Evolutionary conservation across 352 stramenopile species (phyloP), one percentile per base, ranked within the genome.

Genomic region (Globisporangium abappressorium): DNA sequence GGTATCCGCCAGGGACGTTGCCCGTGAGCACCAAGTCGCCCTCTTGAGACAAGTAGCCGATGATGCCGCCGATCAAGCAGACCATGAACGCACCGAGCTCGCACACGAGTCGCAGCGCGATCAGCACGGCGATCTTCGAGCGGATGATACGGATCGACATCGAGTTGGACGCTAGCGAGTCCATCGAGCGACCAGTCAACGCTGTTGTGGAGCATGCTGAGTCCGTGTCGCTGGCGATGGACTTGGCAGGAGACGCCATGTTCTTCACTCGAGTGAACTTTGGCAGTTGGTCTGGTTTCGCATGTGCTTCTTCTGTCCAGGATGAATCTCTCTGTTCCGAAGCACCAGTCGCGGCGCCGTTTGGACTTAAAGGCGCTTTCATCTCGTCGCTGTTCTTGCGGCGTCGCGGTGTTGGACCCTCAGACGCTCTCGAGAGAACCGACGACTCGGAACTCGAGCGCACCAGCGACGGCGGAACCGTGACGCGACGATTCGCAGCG

Each of bases 71-170:
- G 12, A 92, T 59, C 0, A 92, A 56, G 43, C 85, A 90, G 1
- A 97, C 87, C 30, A 90, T 74, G 43, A 97, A 81, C 15, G 89
- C 75, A 20, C 82, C 87, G 3, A 92, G 61, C 36, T 89, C 76
- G 66, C 77, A 78, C 58, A 90, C 71, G 24, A 85, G 72, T 0
- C 81, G 72, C 22, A 82, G 41, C 5, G 76, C 75, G 47, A 82
- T 72, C 1, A 86, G 65, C 15, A 82, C 74, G 1, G 76, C 74
- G 54, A 82, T 79, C 69, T 82, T 86, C 56, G 78, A 84, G 2
- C 75, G 73, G 1, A 83, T 56, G 41, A 81, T 67, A n/a, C 78
- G 78, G 47, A 85, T 81, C 24, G 75, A 49, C 54, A 67, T 75
- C 2, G 70, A 82, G 20, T 70, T 76, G 3, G 74, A 75, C 3